Conservation (phyloP, 2,329 filamentous ascomycete genomes). For the Cladophialophora immunda region DNA sequence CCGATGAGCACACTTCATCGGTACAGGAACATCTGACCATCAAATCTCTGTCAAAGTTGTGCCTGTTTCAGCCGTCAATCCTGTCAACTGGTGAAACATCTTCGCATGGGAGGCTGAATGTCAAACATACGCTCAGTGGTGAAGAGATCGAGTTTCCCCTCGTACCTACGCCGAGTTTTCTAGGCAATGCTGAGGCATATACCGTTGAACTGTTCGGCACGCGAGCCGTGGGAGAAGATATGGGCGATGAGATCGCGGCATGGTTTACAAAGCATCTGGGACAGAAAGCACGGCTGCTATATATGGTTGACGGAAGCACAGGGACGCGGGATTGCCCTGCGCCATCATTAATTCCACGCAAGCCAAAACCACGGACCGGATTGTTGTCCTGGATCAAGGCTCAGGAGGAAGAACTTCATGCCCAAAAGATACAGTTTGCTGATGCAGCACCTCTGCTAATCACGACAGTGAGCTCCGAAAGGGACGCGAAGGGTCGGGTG, state of each 20-base stretch:
- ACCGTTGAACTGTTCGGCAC: conserved; percentile 24
- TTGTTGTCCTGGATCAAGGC: conserved; percentile 18
- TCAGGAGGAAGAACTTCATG: conserved; percentile 13
- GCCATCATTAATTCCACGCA: conserved; percentile 26
- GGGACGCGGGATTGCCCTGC: conserved; percentile 15
- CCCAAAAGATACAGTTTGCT: conserved; percentile 27
- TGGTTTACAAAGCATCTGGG: conserved; percentile 26
- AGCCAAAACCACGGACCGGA: neutral
- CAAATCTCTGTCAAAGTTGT: conserved; percentile 27
- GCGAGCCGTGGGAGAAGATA: conserved; percentile 16
- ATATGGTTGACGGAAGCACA: conserved; percentile 10
- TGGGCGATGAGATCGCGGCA: conserved; percentile 19
- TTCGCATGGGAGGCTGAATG: neutral
- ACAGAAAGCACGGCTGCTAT: conserved; percentile 18
- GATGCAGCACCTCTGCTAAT: conserved; percentile 24
- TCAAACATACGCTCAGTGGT: conserved; percentile 2
- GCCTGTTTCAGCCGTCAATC: conserved; percentile 23
- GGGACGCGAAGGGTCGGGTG: neutral
- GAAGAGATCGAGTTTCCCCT: conserved; percentile 13
- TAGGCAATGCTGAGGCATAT: neutral
- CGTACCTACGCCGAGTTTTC: neutral
- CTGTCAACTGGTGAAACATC: neutral
- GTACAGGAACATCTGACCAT: conserved; percentile 23
- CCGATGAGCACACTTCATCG: neutral
- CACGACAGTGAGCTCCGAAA: conserved; percentile 22